phyloP scores from a whole-genome alignment of 164 flowering plant genomes.

The Vitis labrusca region DNA sequence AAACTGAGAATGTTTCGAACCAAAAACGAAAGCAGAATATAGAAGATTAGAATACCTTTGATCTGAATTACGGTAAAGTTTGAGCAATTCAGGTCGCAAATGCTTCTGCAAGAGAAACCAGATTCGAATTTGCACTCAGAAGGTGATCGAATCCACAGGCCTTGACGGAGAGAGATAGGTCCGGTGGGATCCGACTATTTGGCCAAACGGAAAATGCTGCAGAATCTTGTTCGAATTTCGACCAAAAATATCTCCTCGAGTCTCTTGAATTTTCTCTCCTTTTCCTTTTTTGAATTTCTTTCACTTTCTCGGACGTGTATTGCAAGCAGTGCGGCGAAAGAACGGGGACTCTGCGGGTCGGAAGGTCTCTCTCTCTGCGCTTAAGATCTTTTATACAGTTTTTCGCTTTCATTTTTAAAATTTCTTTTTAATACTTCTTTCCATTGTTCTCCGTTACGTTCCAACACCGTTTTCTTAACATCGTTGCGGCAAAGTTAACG shows the following conservation, averaged over 20 bases:
- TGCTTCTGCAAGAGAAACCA: background rate
- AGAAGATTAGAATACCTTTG: constrained; percentile 7
- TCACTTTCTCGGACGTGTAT: background rate
- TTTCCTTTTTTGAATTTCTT: background rate
- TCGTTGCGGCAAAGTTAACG: constrained; percentile 40
- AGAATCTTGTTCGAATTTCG: constrained; percentile 17
- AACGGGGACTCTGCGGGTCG: constrained; percentile 10
- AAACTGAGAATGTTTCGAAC: too few relatives aligned
- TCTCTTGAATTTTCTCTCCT: too few relatives aligned
- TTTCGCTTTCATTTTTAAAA: background rate
- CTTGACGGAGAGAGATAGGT: background rate
- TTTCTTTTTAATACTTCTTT: background rate
- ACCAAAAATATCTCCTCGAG: background rate
- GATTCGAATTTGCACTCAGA: background rate
- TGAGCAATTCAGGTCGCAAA: constrained; percentile 9
- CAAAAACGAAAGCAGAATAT: background rate
- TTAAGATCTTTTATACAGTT: constrained; percentile 28
- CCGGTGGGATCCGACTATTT: background rate
- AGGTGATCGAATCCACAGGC: background rate
- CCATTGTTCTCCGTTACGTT: constrained; percentile 7
- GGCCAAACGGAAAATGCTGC: constrained; percentile 8
- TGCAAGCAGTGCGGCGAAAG: constrained; percentile 17
- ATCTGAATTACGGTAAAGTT: constrained; percentile 5
- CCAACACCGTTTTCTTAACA: constrained; percentile 43
- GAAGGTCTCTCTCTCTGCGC: constrained; percentile 12